A percentile compares a stretch with the other conserved stretches of the same genome.
Evolutionary conservation across 768 basidiomycete genomes (phyloP).

Genomic region (Gelatoporia subvermispora): DNA sequence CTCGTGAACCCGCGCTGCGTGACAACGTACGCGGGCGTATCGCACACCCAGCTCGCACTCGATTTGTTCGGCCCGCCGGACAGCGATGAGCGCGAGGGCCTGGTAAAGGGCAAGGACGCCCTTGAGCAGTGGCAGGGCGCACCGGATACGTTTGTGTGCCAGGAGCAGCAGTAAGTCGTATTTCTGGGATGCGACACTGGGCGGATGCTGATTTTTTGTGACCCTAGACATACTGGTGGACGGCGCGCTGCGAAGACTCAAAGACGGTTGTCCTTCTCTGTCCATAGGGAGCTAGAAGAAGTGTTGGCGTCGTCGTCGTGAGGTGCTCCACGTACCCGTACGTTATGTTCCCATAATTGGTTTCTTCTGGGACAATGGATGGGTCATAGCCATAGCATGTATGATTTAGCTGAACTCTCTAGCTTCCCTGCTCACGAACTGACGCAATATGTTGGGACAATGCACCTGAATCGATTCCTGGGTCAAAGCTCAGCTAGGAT

Average conservation of each 20-base stretch:
- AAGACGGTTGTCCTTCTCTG: conserved; percentile 75
- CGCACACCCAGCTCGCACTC: conserved; percentile 90
- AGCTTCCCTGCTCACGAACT: no score
- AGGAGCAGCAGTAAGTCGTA: conserved; percentile 73
- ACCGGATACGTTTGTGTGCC: conserved; percentile 96
- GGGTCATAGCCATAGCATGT: no score
- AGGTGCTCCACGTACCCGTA: no score
- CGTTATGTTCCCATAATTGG: no score
- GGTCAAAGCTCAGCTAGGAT: no score
- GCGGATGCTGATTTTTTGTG: conserved; percentile 2
- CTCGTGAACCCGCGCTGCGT: conserved; percentile 95
- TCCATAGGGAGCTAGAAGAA: conserved; percentile 61
- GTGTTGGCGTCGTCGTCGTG: background rate
- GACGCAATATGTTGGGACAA: no score
- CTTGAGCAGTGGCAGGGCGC: conserved; percentile 95
- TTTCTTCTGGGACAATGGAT: no score
- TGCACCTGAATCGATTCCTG: no score
- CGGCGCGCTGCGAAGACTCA: conserved; percentile 87
- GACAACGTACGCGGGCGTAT: conserved; percentile 96
- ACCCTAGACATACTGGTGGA: conserved; percentile 75
- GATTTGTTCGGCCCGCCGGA: conserved; percentile 76
- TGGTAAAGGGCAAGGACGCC: conserved; percentile 63
- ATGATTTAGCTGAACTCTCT: no score
- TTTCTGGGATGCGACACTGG: background rate
- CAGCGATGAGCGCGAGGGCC: conserved; percentile 37